A percentile compares a stretch with the other conserved stretches of the same genome.
Conservation (phyloP, 2,329 filamentous ascomycete genomes). For the Hymenoscyphus linearis region DNA sequence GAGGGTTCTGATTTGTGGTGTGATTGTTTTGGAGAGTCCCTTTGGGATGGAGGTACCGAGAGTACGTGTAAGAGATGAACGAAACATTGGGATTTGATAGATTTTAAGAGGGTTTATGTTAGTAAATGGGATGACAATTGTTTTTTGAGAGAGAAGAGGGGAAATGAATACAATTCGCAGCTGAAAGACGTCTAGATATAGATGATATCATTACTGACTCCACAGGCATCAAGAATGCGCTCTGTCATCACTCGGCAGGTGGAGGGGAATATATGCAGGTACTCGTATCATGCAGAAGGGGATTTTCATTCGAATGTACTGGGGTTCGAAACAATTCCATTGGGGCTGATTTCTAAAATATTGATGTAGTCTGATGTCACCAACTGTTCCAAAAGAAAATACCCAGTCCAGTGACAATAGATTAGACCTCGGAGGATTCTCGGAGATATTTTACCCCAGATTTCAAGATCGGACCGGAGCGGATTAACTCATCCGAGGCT, state of each 20-base stretch:
- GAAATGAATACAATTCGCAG: background rate
- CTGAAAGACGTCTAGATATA: background rate
- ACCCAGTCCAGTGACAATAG: background rate
- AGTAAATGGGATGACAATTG: background rate
- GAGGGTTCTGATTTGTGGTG: background rate
- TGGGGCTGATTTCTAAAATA: background rate
- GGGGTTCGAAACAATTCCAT: background rate
- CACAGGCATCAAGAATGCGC: background rate
- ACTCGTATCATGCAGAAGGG: background rate
- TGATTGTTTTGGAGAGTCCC: background rate
- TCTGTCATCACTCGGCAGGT: constrained; percentile 11
- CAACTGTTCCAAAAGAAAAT: background rate
- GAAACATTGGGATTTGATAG: constrained; percentile 8
- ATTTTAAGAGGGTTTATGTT: background rate
- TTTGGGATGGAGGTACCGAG: constrained; percentile 3
- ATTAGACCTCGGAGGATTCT: background rate
- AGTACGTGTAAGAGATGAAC: constrained; percentile 10
- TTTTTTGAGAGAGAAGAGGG: background rate
- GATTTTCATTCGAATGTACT: background rate
- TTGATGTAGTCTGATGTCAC: background rate
- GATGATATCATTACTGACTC: constrained; percentile 16
- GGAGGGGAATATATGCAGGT: background rate
- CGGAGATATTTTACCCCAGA: background rate
- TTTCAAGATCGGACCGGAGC: background rate
- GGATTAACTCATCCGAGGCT: background rate